A percentile compares a stretch with the other conserved stretches of the same genome.
Conservation (phyloP, 1,139 yeast species). For the Taphrina flavorubra region DNA sequence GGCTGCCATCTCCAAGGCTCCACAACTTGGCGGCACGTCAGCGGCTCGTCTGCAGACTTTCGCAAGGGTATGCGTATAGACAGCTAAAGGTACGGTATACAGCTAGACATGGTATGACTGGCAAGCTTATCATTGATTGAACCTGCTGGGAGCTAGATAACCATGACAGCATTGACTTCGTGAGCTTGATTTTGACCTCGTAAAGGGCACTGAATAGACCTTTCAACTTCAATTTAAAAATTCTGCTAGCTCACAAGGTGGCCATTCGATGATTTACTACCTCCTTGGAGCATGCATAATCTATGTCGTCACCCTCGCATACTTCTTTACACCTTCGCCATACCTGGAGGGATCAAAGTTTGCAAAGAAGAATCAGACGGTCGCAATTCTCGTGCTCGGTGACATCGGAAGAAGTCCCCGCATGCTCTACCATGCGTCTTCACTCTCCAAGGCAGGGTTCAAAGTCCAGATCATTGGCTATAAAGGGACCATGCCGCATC, state of each 20-base stretch:
- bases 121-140: too few relatives aligned
- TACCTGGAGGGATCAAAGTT: constrained; percentile 34
- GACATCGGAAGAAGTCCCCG: constrained; percentile 96
- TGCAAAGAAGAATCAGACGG: constrained; percentile 47
- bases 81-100: too few relatives aligned
- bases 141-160: too few relatives aligned
- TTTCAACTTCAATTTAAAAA: too few relatives aligned
- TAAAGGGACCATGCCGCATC: constrained; percentile 57
- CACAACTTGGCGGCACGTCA: constrained; percentile 1
- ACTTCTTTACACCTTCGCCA: constrained; percentile 38
- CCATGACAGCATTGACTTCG: too few relatives aligned
- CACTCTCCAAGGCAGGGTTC: constrained; percentile 72
- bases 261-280: constrained; percentile 15
- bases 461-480: constrained; percentile 88
- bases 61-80: too few relatives aligned
- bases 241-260: not conserved
- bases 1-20: not conserved
- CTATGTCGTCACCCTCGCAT: constrained; percentile 27
- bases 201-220: too few relatives aligned
- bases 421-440: constrained; percentile 87
- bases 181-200: too few relatives aligned
- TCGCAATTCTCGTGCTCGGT: constrained; percentile 83
- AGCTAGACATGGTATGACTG: too few relatives aligned
- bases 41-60: not conserved
- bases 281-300: constrained; percentile 22